Evolutionary conservation across 2,329 filamentous ascomycete genomes (phyloP).

Genomic region (Ciborinia camelliae): DNA sequence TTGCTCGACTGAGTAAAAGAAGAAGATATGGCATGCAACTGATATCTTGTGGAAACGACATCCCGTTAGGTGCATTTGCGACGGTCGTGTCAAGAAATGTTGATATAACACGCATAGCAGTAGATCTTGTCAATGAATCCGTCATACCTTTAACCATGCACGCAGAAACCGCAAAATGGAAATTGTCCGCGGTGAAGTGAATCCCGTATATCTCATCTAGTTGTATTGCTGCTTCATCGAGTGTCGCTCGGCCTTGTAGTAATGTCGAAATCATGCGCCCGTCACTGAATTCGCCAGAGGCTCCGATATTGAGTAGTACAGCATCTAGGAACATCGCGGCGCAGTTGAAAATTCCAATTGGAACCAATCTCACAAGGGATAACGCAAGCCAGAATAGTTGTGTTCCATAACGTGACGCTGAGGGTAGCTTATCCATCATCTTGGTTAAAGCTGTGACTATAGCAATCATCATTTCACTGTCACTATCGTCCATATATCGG

Average conservation of each 20-base stretch:
- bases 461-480: constrained; percentile 65
- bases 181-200: constrained; percentile 60
- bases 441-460: constrained; percentile 66
- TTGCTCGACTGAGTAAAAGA: constrained; percentile 55
- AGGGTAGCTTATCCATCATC: constrained; percentile 67
- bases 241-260: constrained; percentile 56
- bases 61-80: constrained; percentile 32
- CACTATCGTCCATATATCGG: constrained; percentile 62
- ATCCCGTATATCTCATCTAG: constrained; percentile 65
- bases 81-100: constrained; percentile 56
- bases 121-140: constrained; percentile 57
- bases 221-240: constrained; percentile 59
- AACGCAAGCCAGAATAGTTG: constrained; percentile 70
- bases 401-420: constrained; percentile 63
- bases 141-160: constrained; percentile 62
- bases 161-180: constrained; percentile 65
- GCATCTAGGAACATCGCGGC: constrained; percentile 63
- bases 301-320: constrained; percentile 61
- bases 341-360: constrained; percentile 61
- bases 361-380: constrained; percentile 62
- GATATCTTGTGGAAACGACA: constrained; percentile 33
- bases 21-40: constrained; percentile 53
- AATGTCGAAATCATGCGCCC: constrained; percentile 58
- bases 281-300: constrained; percentile 56
- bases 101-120: constrained; percentile 57